Percentiles rank a stretch among this genome's conserved stretches.
These are phyloP conservation scores for Podaxis sp. DNA, from an alignment of 768 basidiomycete species.

Conservation along the genomic window DNA sequence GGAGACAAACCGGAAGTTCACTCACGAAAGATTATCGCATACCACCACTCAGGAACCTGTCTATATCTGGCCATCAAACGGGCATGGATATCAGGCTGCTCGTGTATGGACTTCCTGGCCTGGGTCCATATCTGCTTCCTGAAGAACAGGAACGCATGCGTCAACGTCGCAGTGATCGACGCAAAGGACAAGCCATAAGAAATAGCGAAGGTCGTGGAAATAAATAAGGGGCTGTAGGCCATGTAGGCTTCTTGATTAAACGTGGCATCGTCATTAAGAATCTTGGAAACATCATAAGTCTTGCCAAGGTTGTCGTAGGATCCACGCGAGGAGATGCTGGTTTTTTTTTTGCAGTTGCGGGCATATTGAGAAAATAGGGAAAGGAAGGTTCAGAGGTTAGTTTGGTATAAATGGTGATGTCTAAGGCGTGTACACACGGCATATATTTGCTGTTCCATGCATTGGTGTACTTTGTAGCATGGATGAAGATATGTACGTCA, in stretches of 20 bases:
- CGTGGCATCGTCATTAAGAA: slow-evolving; percentile 52
- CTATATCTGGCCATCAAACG: slow-evolving; percentile 76
- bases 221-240: slow-evolving; percentile 60
- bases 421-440: slow-evolving; percentile 38
- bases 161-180: slow-evolving; percentile 71
- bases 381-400: not conserved
- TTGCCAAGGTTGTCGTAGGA: slow-evolving; percentile 66
- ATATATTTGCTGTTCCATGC: slow-evolving; percentile 57
- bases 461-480: slow-evolving; percentile 52
- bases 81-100: slow-evolving; percentile 85
- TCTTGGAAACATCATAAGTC: slow-evolving; percentile 55
- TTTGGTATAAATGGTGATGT: not conserved
- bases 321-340: slow-evolving; percentile 56
- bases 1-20: slow-evolving; percentile 26
- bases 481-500: slow-evolving; percentile 2
- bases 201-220: slow-evolving; percentile 74
- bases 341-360: slow-evolving; percentile 8
- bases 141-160: slow-evolving; percentile 72
- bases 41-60: slow-evolving; percentile 88
- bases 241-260: slow-evolving; percentile 58
- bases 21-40: slow-evolving; percentile 60
- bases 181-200: slow-evolving; percentile 85
- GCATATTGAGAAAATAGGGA: not conserved
- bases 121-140: slow-evolving; percentile 79
- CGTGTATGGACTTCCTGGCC: slow-evolving; percentile 65